These are phyloP conservation scores for Agarophyton chilense DNA, from an alignment of 23 red algal genomes.

Conservation along the genomic window DNA sequence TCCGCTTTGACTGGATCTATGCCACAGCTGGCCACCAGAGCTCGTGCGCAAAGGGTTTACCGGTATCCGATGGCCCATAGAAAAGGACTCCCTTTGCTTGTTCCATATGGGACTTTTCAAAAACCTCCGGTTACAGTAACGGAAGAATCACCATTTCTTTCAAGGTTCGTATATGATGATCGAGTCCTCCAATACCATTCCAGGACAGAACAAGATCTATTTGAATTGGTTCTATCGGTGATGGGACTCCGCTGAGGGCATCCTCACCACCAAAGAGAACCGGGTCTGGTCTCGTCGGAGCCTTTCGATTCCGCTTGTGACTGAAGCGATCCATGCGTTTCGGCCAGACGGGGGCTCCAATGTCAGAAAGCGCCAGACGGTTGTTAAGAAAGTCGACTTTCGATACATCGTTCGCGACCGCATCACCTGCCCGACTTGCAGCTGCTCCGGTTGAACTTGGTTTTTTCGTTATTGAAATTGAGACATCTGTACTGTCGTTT, in stretches of 20 bases:
- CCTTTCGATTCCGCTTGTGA: too few relatives aligned
- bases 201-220: slow-evolving; percentile 82
- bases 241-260: neutral
- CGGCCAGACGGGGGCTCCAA: too few relatives aligned
- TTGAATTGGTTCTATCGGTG: slow-evolving; percentile 76
- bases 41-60: slow-evolving; percentile 92
- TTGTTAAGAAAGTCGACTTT: too few relatives aligned
- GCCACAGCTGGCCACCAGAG: slow-evolving; percentile 81
- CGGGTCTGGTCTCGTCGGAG: slow-evolving; percentile 35
- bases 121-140: slow-evolving; percentile 83
- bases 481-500: slow-evolving; percentile 8
- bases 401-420: slow-evolving; percentile 41
- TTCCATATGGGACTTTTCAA: too few relatives aligned
- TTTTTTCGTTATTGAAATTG: neutral
- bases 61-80: slow-evolving; percentile 93
- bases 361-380: too few relatives aligned
- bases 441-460: slow-evolving; percentile 37
- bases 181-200: slow-evolving; percentile 88
- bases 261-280: slow-evolving; percentile 30
- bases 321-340: too few relatives aligned
- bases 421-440: slow-evolving; percentile 43
- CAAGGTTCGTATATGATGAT: slow-evolving; percentile 79
- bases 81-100: slow-evolving; percentile 95
- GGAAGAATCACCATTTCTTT: slow-evolving; percentile 95
- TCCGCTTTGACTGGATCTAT: slow-evolving; percentile 12